Conservation (phyloP, 2,329 filamentous ascomycete species). For the Aspergillus sp. region DNA sequence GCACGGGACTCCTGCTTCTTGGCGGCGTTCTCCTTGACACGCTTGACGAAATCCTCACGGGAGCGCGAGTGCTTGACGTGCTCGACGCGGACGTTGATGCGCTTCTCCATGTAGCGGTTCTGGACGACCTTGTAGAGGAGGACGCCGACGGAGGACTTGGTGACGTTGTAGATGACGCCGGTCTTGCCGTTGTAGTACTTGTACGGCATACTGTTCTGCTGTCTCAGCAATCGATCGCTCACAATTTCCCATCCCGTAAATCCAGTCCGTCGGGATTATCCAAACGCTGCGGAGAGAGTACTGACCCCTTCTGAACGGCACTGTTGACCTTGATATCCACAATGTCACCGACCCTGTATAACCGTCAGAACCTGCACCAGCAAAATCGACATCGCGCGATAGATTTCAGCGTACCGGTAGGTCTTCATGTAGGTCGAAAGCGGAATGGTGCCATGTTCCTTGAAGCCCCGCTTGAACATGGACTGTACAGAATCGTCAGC, state of each 20-base stretch:
- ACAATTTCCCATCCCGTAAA: conserved; percentile 1
- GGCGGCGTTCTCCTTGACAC: conserved; percentile 92
- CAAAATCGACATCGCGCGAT: conserved; percentile 10
- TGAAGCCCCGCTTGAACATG: conserved; percentile 90
- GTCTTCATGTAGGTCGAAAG: conserved; percentile 89
- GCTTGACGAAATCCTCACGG: conserved; percentile 89
- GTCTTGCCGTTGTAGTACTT: conserved; percentile 99
- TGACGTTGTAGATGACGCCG: conserved; percentile 97
- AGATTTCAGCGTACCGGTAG: conserved; percentile 59
- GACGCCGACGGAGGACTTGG: conserved; percentile 93
- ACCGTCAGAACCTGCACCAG: conserved; percentile 37
- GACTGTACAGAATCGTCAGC: conserved; percentile 42
- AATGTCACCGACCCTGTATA: conserved; percentile 80
- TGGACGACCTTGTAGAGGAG: conserved; percentile 99
- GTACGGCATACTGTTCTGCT: conserved; percentile 72
- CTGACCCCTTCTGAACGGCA: conserved; percentile 95
- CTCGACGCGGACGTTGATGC: conserved; percentile 97
- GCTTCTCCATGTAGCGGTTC: conserved; percentile 99
- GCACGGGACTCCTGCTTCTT: conserved; percentile 89
- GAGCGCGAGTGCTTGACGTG: conserved; percentile 92
- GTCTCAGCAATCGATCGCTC: conserved; percentile 3
- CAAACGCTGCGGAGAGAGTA: conserved; percentile 19
- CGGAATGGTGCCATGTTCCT: conserved; percentile 88
- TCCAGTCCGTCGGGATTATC: neutral
- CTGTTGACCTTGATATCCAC: conserved; percentile 98